Percentiles rank a stretch among this genome's conserved stretches.
Conservation (phyloP, 1,139 yeast species). For the Magnusiomyces magnusii region DNA sequence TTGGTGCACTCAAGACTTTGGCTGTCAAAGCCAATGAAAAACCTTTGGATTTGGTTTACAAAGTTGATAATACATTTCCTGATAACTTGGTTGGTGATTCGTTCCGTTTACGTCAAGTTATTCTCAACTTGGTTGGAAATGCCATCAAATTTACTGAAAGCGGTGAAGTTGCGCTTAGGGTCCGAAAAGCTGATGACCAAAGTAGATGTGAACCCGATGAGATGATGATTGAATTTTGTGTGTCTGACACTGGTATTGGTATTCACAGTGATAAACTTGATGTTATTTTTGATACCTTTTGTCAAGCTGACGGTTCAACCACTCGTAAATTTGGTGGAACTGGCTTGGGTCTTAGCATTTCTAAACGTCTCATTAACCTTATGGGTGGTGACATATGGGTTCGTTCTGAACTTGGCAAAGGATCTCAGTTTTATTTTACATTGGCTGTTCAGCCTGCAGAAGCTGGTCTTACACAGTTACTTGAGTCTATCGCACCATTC, state of each 20-base stretch:
- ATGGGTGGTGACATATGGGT: constrained; percentile 94
- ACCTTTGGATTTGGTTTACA: constrained; percentile 68
- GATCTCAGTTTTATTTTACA: constrained; percentile 75
- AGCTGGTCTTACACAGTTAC: constrained; percentile 53
- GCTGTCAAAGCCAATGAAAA: constrained; percentile 87
- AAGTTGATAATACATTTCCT: constrained; percentile 79
- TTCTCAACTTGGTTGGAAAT: constrained; percentile 75
- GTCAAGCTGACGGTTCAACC: constrained; percentile 90
- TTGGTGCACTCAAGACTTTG: constrained; percentile 78
- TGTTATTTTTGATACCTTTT: constrained; percentile 76
- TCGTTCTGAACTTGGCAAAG: constrained; percentile 69
- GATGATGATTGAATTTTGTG: constrained; percentile 71
- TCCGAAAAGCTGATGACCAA: constrained; percentile 36
- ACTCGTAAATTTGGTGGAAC: constrained; percentile 92
- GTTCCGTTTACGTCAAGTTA: constrained; percentile 76
- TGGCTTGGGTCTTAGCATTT: constrained; percentile 77
- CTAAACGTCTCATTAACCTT: constrained; percentile 74
- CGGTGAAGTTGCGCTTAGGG: constrained; percentile 55
- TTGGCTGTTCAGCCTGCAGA: constrained; percentile 70
- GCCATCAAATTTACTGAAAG: constrained; percentile 79
- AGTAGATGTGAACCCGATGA: constrained; percentile 43
- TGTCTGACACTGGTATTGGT: constrained; percentile 85
- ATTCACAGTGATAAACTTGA: constrained; percentile 77
- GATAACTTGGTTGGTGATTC: constrained; percentile 83
- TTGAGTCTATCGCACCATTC: constrained; percentile 68